Percentiles rank a stretch among this genome's conserved stretches.
Evolutionary conservation across 306 rosid genomes (phyloP).

Genomic region (Parietaria judaica): DNA sequence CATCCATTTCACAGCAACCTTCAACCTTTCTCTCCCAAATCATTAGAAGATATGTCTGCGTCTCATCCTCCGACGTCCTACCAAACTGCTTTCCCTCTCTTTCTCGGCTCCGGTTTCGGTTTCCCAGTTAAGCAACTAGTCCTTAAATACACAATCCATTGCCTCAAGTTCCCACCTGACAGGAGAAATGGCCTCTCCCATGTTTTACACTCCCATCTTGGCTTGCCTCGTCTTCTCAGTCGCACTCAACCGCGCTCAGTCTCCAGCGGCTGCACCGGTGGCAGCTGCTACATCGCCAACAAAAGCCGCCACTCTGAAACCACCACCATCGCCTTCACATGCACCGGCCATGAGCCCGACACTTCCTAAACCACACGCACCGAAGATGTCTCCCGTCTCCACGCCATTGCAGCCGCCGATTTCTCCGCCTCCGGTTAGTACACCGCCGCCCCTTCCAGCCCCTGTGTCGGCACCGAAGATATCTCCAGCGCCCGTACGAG

Average conservation of each 20-base stretch:
- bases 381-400: conserved; percentile 41
- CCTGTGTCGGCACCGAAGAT: conserved; percentile 46
- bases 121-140: neutral
- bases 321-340: conserved; percentile 48
- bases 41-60: conserved; percentile 31
- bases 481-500: conserved; percentile 54
- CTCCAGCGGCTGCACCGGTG: conserved; percentile 34
- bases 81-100: conserved; percentile 18
- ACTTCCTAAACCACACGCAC: conserved; percentile 50
- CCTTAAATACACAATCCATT: conserved; percentile 11
- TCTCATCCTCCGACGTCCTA: conserved; percentile 24
- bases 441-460: conserved; percentile 37
- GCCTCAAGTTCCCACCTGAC: conserved; percentile 7
- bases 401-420: conserved; percentile 41
- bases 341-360: conserved; percentile 47
- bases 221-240: conserved; percentile 22
- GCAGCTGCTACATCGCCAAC: conserved; percentile 36
- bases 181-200: conserved; percentile 29
- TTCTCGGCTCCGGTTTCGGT: neutral
- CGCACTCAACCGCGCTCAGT: conserved; percentile 24
- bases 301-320: conserved; percentile 35
- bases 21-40: conserved; percentile 15
- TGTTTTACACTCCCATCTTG: conserved; percentile 12
- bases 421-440: conserved; percentile 36
- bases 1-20: conserved; percentile 8